These are phyloP conservation scores for Fusarium oligoseptatum DNA, from an alignment of 2,329 filamentous ascomycete genomes.

Conservation along the genomic window DNA sequence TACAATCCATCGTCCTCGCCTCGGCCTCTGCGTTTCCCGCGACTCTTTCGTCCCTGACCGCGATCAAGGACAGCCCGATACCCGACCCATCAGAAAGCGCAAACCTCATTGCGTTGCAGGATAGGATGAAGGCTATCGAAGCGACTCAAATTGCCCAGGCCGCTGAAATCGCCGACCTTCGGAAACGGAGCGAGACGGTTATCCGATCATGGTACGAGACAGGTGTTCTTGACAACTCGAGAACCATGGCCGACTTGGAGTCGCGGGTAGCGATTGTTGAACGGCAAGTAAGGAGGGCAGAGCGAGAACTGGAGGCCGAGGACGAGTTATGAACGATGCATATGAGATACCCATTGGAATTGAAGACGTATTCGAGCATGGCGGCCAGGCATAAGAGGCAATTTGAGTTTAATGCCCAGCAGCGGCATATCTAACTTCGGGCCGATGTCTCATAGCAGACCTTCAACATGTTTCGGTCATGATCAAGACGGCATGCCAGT, in stretches of 20 bases:
- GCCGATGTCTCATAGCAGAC: not conserved
- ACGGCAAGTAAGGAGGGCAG: slow-evolving; percentile 72
- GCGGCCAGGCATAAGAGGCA: not conserved
- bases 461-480: not conserved
- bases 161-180: slow-evolving; percentile 73
- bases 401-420: not conserved
- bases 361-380: not conserved
- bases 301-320: slow-evolving; percentile 56
- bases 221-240: slow-evolving; percentile 75
- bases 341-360: slow-evolving; percentile 34
- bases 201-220: slow-evolving; percentile 81
- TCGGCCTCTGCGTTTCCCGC: slow-evolving; percentile 68
- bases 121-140: slow-evolving; percentile 73
- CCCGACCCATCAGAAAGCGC: slow-evolving; percentile 69
- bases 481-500: not conserved
- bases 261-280: slow-evolving; percentile 75
- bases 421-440: not conserved
- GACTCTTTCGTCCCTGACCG: slow-evolving; percentile 69
- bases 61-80: slow-evolving; percentile 67
- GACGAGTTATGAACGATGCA: slow-evolving; percentile 42
- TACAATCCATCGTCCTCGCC: slow-evolving; percentile 68
- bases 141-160: slow-evolving; percentile 72
- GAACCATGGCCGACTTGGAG: slow-evolving; percentile 79
- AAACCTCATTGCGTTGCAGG: slow-evolving; percentile 68
- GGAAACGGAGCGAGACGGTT: slow-evolving; percentile 71